Conservation (phyloP, 1,284 basidiomycete species). For the Pascua sp. region DNA sequence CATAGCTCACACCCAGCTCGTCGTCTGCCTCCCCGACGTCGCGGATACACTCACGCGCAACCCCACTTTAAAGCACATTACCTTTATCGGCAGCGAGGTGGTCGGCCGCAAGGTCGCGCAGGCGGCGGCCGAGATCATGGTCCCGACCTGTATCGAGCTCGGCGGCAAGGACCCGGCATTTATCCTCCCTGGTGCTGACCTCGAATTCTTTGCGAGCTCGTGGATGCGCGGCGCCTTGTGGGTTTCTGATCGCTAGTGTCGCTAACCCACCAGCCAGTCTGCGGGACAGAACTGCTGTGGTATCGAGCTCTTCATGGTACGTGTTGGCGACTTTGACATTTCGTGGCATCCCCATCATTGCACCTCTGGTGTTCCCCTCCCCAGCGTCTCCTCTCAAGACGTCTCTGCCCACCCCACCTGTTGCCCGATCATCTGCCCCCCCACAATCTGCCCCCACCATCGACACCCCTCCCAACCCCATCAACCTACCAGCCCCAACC, state of each 20-base stretch:
- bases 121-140: slow-evolving; percentile 78
- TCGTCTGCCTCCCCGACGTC: slow-evolving; percentile 82
- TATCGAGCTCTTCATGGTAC: slow-evolving; percentile 84
- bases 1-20: slow-evolving; percentile 50
- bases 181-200: slow-evolving; percentile 52
- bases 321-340: not conserved
- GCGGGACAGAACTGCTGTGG: slow-evolving; percentile 94
- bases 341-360: too few relatives aligned
- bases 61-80: slow-evolving; percentile 65
- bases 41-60: slow-evolving; percentile 79
- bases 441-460: too few relatives aligned
- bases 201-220: slow-evolving; percentile 53
- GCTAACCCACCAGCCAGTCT: slow-evolving; percentile 6
- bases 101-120: slow-evolving; percentile 78
- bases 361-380: slow-evolving; percentile 47
- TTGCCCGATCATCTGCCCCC: too few relatives aligned
- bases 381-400: too few relatives aligned
- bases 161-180: slow-evolving; percentile 62
- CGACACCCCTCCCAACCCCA: too few relatives aligned
- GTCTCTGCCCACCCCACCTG: too few relatives aligned
- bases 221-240: slow-evolving; percentile 76
- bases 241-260: slow-evolving; percentile 54
- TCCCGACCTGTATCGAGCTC: slow-evolving; percentile 84
- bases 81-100: slow-evolving; percentile 83
- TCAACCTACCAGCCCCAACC: slow-evolving; percentile 57